Conservation (phyloP, 495 filamentous ascomycete genomes). For the Xylaria scruposa region DNA sequence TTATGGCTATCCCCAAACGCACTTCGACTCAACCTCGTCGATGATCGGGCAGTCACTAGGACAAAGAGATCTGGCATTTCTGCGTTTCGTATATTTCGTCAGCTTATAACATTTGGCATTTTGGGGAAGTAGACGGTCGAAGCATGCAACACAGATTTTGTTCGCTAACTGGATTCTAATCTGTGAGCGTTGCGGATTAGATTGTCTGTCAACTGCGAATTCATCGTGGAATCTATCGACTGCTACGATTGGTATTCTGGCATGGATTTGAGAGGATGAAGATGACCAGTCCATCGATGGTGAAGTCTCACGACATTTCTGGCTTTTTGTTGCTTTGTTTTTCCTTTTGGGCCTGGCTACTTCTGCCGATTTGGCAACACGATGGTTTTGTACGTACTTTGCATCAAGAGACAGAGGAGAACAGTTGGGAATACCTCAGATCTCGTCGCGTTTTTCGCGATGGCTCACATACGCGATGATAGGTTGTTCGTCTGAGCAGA, state of each 20-base stretch:
- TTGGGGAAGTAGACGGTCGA: background rate
- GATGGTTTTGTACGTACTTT: background rate
- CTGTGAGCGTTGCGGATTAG: background rate
- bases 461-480: background rate
- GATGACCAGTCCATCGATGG: background rate
- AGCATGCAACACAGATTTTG: background rate
- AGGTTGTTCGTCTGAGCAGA: background rate
- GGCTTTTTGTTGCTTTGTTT: background rate
- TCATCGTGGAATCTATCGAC: background rate
- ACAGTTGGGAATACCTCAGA: background rate
- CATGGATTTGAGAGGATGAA: background rate
- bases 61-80: background rate
- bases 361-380: background rate
- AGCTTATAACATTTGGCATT: background rate
- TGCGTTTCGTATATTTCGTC: background rate
- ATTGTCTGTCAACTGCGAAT: background rate
- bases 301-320: background rate
- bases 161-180: background rate
- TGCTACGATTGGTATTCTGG: background rate
- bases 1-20: constrained; percentile 5
- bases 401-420: background rate
- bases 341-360: background rate
- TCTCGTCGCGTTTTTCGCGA: background rate
- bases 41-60: background rate
- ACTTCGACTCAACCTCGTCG: background rate